Conservation (phyloP, 768 basidiomycete genomes). For the Macrolepiota fuliginosa region DNA sequence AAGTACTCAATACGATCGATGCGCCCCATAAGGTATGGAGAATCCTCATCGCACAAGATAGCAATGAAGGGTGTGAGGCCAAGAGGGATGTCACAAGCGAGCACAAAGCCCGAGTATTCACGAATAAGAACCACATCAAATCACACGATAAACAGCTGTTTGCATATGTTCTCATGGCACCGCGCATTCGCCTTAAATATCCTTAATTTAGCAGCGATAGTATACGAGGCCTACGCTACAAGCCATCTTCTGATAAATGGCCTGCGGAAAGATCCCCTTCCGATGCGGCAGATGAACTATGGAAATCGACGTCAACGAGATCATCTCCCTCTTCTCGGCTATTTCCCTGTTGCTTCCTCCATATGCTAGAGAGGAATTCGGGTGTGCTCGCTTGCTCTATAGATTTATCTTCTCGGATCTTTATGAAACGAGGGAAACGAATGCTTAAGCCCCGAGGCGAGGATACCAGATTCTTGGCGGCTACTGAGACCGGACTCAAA, state of each 20-base stretch:
- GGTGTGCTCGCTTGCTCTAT: constrained; percentile 73
- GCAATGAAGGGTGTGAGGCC: not conserved
- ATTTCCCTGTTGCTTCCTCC: constrained; percentile 55
- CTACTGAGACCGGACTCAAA: constrained; percentile 80
- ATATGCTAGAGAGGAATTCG: constrained; percentile 68
- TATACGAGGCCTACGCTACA: too few relatives aligned
- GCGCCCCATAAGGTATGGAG: not conserved
- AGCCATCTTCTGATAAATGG: constrained; percentile 19
- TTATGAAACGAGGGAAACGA: constrained; percentile 87
- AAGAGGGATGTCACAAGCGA: not conserved
- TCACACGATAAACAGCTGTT: not conserved
- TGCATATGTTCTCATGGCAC: constrained; percentile 2
- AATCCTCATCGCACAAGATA: not conserved
- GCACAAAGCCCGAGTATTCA: not conserved
- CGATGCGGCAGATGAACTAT: constrained; percentile 18
- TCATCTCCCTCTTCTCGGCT: constrained; percentile 54
- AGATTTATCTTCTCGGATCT: constrained; percentile 67
- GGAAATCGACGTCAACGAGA: constrained; percentile 49
- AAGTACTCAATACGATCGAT: not conserved
- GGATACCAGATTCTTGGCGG: constrained; percentile 61
- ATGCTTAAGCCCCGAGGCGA: constrained; percentile 67
- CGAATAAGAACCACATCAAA: not conserved
- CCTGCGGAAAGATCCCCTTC: constrained; percentile 26
- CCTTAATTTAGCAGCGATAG: too few relatives aligned
- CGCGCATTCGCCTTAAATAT: not conserved